These are phyloP conservation scores for Lagenaria siceraria DNA, from an alignment of 306 rosid species.

Conservation along the genomic window DNA sequence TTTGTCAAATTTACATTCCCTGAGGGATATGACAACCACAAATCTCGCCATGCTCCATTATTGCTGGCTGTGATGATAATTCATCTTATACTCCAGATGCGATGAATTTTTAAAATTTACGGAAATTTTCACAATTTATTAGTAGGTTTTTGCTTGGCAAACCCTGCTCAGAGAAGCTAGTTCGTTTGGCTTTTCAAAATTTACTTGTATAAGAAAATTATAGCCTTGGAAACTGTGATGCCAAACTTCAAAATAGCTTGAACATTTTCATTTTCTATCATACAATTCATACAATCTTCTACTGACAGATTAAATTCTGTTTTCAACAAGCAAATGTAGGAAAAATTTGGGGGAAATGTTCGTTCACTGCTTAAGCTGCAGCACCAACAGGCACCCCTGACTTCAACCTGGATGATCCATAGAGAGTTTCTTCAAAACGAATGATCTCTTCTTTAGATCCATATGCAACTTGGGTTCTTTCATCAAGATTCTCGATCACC, in stretches of 20 bases:
- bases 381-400: slow-evolving; percentile 86
- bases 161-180: neutral
- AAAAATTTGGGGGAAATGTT: neutral
- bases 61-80: neutral
- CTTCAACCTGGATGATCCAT: slow-evolving; percentile 94
- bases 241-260: slow-evolving; percentile 1
- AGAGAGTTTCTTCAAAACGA: slow-evolving; percentile 86
- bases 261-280: slow-evolving; percentile 3
- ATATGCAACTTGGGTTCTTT: slow-evolving; percentile 91
- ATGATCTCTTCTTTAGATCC: slow-evolving; percentile 89
- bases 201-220: neutral
- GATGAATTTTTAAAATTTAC: neutral
- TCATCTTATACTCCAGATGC: neutral
- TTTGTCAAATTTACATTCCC: neutral
- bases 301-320: slow-evolving; percentile 2
- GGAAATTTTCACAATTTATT: neutral
- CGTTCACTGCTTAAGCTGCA: slow-evolving; percentile 32
- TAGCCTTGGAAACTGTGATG: neutral
- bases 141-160: neutral
- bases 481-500: slow-evolving; percentile 60
- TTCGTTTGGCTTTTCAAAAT: neutral
- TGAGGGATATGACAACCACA: neutral
- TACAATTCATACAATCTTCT: slow-evolving; percentile 9
- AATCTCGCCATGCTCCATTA: neutral
- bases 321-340: neutral